Conservation (phyloP, 1,284 basidiomycete species). For the Dichomitus squalens region DNA sequence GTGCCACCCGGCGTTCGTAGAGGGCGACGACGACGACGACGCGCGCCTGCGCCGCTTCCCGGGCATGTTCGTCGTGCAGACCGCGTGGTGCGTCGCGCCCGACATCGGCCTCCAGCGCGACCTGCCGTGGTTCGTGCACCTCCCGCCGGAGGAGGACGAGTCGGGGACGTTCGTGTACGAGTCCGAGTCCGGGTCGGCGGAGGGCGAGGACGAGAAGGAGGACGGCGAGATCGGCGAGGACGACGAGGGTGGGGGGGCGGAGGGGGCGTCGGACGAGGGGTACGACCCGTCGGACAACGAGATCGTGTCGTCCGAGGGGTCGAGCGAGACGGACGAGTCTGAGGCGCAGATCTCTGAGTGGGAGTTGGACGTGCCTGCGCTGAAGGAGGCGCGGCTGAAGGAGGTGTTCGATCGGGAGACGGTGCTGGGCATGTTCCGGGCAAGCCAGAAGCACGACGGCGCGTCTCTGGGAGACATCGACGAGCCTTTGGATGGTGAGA, state of each 20-base stretch:
- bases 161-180: not conserved
- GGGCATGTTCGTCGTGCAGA: conserved; percentile 1
- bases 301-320: not conserved
- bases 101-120: not conserved
- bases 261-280: not conserved
- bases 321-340: not conserved
- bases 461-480: not conserved
- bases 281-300: conserved; percentile 4
- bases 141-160: not conserved
- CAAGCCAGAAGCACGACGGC: not conserved
- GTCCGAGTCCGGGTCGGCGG: not conserved
- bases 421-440: conserved; percentile 4
- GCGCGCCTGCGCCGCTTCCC: conserved; percentile 3
- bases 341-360: conserved; percentile 5
- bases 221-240: not conserved
- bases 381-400: not conserved
- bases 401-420: conserved; percentile 5
- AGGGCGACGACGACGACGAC: conserved; percentile 1
- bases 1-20: conserved; percentile 7
- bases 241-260: not conserved
- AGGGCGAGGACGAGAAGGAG: not conserved
- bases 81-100: conserved; percentile 1
- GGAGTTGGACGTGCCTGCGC: not conserved
- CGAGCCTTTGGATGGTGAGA: not conserved
- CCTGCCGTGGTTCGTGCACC: conserved; percentile 7